phyloP scores from a whole-genome alignment of 2,329 filamentous ascomycete species.

The Aspergillus uvarum region DNA sequence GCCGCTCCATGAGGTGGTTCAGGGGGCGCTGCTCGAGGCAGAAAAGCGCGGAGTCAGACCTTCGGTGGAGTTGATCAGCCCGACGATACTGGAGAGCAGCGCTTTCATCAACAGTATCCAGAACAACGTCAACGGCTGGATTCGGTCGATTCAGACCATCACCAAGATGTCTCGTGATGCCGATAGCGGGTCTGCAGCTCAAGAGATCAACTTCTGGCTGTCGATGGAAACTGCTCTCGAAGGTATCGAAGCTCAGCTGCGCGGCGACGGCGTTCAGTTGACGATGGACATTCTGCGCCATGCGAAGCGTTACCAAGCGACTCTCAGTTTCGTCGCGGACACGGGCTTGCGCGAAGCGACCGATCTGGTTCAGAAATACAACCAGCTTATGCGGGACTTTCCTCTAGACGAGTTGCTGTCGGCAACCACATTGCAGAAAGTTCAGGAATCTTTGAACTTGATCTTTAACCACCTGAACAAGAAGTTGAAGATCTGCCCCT shows the following conservation, averaged over 20 bases:
- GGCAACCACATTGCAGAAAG: slow-evolving; percentile 82
- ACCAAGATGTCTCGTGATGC: slow-evolving; percentile 92
- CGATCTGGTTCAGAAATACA: slow-evolving; percentile 97
- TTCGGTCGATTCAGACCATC: slow-evolving; percentile 95
- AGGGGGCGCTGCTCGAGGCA: slow-evolving; percentile 78
- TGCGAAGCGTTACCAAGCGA: slow-evolving; percentile 96
- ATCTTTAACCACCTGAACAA: slow-evolving; percentile 97
- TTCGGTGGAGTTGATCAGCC: slow-evolving; percentile 74
- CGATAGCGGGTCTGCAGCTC: slow-evolving; percentile 74
- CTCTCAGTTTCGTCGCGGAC: slow-evolving; percentile 93
- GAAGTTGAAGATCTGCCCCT: slow-evolving; percentile 93
- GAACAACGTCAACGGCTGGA: slow-evolving; percentile 94
- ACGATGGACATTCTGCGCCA: slow-evolving; percentile 95
- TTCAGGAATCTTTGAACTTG: slow-evolving; percentile 81
- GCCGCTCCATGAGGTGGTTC: slow-evolving; percentile 83
- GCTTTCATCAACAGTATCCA: slow-evolving; percentile 92
- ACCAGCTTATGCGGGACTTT: slow-evolving; percentile 97
- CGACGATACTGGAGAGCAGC: slow-evolving; percentile 78
- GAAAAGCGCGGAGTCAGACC: slow-evolving; percentile 65
- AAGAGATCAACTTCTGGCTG: slow-evolving; percentile 99
- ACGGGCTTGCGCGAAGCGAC: slow-evolving; percentile 94
- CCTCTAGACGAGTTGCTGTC: slow-evolving; percentile 92
- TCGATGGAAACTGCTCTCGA: slow-evolving; percentile 94
- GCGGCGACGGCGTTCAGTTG: slow-evolving; percentile 82
- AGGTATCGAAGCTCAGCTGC: slow-evolving; percentile 83